Percentiles rank a stretch among this genome's conserved stretches.
phyloP scores from a whole-genome alignment of 75 land plant genomes.

The Pinus taeda region DNA sequence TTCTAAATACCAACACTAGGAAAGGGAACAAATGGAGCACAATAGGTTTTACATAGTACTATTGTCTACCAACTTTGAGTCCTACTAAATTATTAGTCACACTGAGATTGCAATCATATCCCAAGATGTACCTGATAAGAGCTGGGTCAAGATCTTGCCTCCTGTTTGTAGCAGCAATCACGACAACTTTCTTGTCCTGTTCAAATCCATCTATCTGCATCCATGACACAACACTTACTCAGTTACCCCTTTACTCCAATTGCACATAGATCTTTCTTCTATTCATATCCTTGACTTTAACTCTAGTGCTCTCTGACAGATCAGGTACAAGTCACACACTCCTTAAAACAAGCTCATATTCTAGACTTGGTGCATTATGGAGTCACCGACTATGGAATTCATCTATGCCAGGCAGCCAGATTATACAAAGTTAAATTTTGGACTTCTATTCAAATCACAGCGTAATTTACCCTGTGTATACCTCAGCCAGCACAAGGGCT shows the following conservation, averaged over 20 bases:
- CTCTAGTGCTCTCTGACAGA: neutral
- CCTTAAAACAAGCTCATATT: neutral
- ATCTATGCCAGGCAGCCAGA: too few relatives aligned
- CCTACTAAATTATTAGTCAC: too few relatives aligned
- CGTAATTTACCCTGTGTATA: too few relatives aligned
- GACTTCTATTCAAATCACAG: too few relatives aligned
- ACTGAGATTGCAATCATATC: neutral
- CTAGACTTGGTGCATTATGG: neutral
- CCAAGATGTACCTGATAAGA: constrained; percentile 65
- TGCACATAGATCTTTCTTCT: neutral
- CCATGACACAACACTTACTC: constrained; percentile 1
- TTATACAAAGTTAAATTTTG: too few relatives aligned
- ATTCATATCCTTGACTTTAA: constrained; percentile 1
- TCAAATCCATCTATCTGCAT: constrained; percentile 97
- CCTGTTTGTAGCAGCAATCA: constrained; percentile 96
- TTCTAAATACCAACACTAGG: neutral
- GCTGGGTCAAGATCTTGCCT: constrained; percentile 97
- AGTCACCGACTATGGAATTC: neutral
- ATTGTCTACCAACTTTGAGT: neutral
- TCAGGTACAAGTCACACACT: neutral
- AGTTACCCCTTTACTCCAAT: neutral
- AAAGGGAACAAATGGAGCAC: neutral
- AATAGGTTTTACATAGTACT: neutral
- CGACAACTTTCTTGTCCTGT: constrained; percentile 87
- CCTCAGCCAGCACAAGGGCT: too few relatives aligned